Evolutionary conservation across 2,329 filamentous ascomycete species (phyloP), one percentile per base, ranked within the genome.

Genomic region (Colletotrichum chlorophyti): DNA sequence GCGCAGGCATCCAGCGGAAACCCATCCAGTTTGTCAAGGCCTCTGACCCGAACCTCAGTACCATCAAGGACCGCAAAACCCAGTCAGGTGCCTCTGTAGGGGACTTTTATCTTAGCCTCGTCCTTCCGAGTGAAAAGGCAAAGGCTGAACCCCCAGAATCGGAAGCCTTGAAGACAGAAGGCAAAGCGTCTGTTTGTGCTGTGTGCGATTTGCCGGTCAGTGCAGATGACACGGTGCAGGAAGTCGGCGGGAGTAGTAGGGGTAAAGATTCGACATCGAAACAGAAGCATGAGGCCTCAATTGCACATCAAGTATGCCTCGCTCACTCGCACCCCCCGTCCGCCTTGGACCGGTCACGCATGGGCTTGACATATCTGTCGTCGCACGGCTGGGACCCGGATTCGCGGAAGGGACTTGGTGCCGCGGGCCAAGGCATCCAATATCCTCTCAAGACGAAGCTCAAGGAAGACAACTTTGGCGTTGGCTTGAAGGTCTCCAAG

Each of bases 331-430:
- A 90, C 58, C 88, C 89, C 6, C 90, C 90, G 1, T 92, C 89
- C 0, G 81, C 87, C 12, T 76, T 93, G 17, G 87, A 92, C 70
- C 82, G 90, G 29, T 83, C 79, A 5, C 82, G 89, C 41, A 90
- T 91, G 79, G 90, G 90, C 0, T 75, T 93, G 6, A 76, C 82
- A 5, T 84, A 89, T 24, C 80, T 93, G 27, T 78, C 84, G 49
- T 79, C 83, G 1, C 83, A 89, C 58, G 90, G 90, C 24, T 93
- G 89, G 86, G 87, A 93, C 65, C 88, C 90, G 0, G 90, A 93
- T 71, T 79, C 85, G 24, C 79, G 91, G 3, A 72, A 76, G 14
- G 93, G 93, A 0, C 79, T 97, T 0, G 93, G 93, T 0, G 83
- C 83, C 9, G 74, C 77, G 2, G 87, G 90, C 1, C 84, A 90